These are phyloP conservation scores for Diddensiella transvaalensis DNA, from an alignment of 805 yeast species.

Conservation along the genomic window DNA sequence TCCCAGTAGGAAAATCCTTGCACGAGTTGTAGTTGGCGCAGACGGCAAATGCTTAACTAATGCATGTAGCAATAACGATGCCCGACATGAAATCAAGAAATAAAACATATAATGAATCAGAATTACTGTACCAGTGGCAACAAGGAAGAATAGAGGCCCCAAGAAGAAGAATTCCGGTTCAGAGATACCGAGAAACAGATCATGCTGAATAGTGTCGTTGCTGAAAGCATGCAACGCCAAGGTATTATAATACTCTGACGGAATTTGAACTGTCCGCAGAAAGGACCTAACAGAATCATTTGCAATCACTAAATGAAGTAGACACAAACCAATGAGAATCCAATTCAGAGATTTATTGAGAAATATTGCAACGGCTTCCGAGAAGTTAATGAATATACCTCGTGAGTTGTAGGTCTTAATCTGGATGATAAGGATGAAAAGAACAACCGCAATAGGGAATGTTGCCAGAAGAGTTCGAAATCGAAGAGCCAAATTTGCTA, in stretches of 20 bases:
- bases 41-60: slow-evolving; percentile 2
- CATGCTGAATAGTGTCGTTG: slow-evolving; percentile 35
- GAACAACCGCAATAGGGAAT: slow-evolving; percentile 59
- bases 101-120: not conserved
- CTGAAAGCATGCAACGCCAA: slow-evolving; percentile 21
- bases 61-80: not conserved
- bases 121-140: slow-evolving; percentile 36
- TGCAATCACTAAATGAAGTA: slow-evolving; percentile 22
- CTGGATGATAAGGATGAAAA: slow-evolving; percentile 54
- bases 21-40: not conserved
- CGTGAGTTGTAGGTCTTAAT: slow-evolving; percentile 41
- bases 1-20: not conserved
- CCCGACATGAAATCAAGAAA: slow-evolving; percentile 1
- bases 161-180: slow-evolving; percentile 52
- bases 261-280: slow-evolving; percentile 26
- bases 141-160: slow-evolving; percentile 55
- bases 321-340: slow-evolving; percentile 26
- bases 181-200: slow-evolving; percentile 65
- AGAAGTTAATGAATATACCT: slow-evolving; percentile 42
- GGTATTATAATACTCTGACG: slow-evolving; percentile 27
- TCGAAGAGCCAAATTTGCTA: slow-evolving; percentile 67
- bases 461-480: slow-evolving; percentile 74
- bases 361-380: slow-evolving; percentile 43
- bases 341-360: slow-evolving; percentile 29
- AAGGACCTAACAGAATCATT: slow-evolving; percentile 16